Percentiles rank a stretch among this genome's conserved stretches.
Evolutionary conservation across 148 eudicot species (phyloP).

Genomic region (Limonium bicolor): DNA sequence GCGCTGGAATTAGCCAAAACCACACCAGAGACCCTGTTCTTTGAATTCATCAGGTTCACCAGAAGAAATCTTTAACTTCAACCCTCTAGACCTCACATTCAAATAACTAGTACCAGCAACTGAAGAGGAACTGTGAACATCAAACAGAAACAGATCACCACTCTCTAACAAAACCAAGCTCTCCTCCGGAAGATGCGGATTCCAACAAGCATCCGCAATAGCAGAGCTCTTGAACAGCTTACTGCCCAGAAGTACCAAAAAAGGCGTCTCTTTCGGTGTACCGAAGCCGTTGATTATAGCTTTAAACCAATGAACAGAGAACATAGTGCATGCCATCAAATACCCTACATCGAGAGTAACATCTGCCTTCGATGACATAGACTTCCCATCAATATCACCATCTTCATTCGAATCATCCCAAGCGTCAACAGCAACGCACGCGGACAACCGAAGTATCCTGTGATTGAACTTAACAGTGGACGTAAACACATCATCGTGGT

Average conservation of each 20-base stretch:
- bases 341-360: too few species aligned
- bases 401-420: background rate
- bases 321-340: conserved; percentile 39
- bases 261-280: conserved; percentile 13
- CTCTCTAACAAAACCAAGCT: conserved; percentile 47
- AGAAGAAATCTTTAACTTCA: conserved; percentile 30
- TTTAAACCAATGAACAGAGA: conserved; percentile 44
- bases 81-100: conserved; percentile 15
- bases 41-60: conserved; percentile 10
- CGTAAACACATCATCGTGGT: conserved; percentile 11
- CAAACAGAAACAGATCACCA: conserved; percentile 55
- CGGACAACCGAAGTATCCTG: conserved; percentile 29
- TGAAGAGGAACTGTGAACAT: conserved; percentile 17
- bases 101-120: background rate
- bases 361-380: too few species aligned
- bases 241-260: conserved; percentile 21
- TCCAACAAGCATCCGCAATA: conserved; percentile 70
- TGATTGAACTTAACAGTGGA: conserved; percentile 15
- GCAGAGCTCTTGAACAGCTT: conserved; percentile 30
- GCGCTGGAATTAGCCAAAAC: conserved; percentile 43
- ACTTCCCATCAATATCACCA: too few species aligned
- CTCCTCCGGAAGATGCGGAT: conserved; percentile 52
- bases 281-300: conserved; percentile 16
- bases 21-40: conserved; percentile 35
- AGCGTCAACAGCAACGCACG: conserved; percentile 11